Conservation (phyloP, 495 filamentous ascomycete species). For the Aspergillus cavernicola region DNA sequence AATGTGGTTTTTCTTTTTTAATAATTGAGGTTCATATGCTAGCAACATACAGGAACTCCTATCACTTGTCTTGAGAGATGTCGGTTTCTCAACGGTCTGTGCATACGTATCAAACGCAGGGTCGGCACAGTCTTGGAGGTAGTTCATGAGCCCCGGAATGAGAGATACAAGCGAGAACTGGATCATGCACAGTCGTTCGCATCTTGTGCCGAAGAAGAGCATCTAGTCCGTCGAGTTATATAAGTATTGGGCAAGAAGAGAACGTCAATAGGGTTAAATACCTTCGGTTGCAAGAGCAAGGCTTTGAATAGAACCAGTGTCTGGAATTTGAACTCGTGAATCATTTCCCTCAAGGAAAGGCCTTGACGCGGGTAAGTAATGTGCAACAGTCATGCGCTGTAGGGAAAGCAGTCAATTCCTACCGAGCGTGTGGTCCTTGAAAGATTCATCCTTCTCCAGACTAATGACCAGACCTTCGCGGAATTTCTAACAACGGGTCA, state of each 20-base stretch:
- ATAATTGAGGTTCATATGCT: background rate
- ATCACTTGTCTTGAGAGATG: slow-evolving; percentile 87
- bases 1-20: too few species aligned
- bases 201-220: slow-evolving; percentile 95
- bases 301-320: slow-evolving; percentile 93
- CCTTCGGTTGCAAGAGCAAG: slow-evolving; percentile 90
- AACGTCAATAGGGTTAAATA: slow-evolving; percentile 24
- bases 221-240: slow-evolving; percentile 54
- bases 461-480: slow-evolving; percentile 79
- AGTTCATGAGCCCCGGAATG: slow-evolving; percentile 83
- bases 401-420: slow-evolving; percentile 16
- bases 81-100: slow-evolving; percentile 68
- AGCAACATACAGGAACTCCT: slow-evolving; percentile 63
- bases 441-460: slow-evolving; percentile 62
- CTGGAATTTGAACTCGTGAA: slow-evolving; percentile 90
- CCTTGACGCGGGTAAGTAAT: slow-evolving; percentile 39
- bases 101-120: slow-evolving; percentile 84
- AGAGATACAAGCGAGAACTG: slow-evolving; percentile 94
- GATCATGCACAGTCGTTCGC: slow-evolving; percentile 94
- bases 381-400: too few species aligned
- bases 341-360: slow-evolving; percentile 83
- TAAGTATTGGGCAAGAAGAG: background rate
- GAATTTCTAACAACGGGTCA: slow-evolving; percentile 60
- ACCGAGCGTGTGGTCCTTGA: slow-evolving; percentile 85
- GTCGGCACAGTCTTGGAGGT: slow-evolving; percentile 86